Evolutionary conservation across 2,329 filamentous ascomycete species (phyloP), one percentile per base, ranked within the genome.

Genomic region (Penicillium sp.): DNA sequence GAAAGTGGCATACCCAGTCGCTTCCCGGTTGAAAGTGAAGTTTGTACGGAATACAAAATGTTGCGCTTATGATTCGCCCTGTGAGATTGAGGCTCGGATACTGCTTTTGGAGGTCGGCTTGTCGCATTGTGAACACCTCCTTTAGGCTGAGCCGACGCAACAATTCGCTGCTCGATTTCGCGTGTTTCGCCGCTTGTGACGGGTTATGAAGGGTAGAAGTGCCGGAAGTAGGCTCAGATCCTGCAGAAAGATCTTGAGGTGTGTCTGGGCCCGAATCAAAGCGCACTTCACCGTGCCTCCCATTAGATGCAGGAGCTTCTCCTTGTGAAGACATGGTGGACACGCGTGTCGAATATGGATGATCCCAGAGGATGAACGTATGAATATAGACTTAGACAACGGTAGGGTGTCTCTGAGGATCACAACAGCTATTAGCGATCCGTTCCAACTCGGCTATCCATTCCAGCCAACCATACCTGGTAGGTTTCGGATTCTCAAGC

Each of bases 11-110:
- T 78, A 85, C 84, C 86, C 86, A 89, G 64, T 86, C 82, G 23
- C 80, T 79, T 17, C 82, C 82, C 23, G 81, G 74, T 38, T 81
- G 79, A 67, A 84, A 84, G 26, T 79, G 78, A 46, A 89, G 75
- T 66, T 83, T 85, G 76, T 88, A 88, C 2, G 88, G 88, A 26
- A 90, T 84, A 66, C 84, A 86, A 66, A 88, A 88, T 13, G 85
- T 84, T 23, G 85, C 87, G 67, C 86, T 88, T 71, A 90, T 89
- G 65, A 90, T 79, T 61, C 84, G 82, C 19, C 87, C 87, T 62
- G 84, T 88, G 54, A 90, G 78, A 48, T 83, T 81, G 30, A 90
- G 77, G 15, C 79, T 81, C 7, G 86, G 84, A 69, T 88, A 83
- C 38, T 85, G 82, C 52, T 81, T 77, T 53, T 82, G 80, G 29